These are phyloP conservation scores for Aegilops tauschii DNA, from an alignment of 176 grass and related monocot genomes.

Conservation along the genomic window DNA sequence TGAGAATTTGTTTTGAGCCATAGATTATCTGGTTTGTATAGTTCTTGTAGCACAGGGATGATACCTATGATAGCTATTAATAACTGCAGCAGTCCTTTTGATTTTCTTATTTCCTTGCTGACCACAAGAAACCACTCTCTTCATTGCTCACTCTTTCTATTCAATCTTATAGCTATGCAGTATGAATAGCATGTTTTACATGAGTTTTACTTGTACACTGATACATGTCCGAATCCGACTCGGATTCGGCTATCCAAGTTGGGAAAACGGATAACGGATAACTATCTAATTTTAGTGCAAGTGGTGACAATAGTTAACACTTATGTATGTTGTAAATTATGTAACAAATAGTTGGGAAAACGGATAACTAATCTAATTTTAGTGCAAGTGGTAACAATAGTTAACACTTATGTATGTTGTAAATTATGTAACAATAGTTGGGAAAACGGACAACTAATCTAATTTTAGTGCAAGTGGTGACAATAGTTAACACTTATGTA, in stretches of 20 bases:
- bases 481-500: not conserved
- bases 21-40: constrained; percentile 1
- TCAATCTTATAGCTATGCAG: constrained; percentile 2
- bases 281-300: not conserved
- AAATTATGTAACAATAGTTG: not conserved
- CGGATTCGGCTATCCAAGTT: not conserved
- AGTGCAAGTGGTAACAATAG: not conserved
- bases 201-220: not conserved
- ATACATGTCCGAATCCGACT: not conserved
- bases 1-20: not conserved
- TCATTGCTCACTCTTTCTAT: not conserved
- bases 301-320: not conserved
- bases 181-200: not conserved
- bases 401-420: not conserved
- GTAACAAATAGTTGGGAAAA: not conserved
- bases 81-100: not conserved
- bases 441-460: not conserved
- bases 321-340: not conserved
- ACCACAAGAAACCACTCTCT: not conserved
- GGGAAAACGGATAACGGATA: not conserved
- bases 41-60: not conserved
- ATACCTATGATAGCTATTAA: not conserved
- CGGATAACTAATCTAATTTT: not conserved
- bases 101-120: not conserved
- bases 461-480: not conserved